These are phyloP conservation scores for Ustilago sp. DNA, from an alignment of 1,284 basidiomycete genomes.

Conservation along the genomic window DNA sequence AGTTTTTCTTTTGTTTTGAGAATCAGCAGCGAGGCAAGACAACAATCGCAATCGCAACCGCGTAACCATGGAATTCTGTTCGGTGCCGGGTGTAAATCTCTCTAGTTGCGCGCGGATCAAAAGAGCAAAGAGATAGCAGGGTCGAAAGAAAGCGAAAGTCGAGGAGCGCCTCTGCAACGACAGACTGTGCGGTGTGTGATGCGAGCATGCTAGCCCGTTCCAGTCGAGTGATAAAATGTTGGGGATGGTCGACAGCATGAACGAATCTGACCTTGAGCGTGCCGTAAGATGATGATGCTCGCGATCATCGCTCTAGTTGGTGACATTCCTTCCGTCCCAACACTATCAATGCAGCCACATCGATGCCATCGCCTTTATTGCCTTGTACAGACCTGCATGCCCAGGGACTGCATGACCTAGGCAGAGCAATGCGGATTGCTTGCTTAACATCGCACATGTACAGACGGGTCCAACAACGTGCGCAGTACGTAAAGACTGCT, in stretches of 20 bases:
- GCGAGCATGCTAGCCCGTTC: background rate
- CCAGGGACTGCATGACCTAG: too few relatives aligned
- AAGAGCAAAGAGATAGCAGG: background rate
- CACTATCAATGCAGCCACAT: background rate
- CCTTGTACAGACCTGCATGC: too few relatives aligned
- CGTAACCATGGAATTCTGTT: background rate
- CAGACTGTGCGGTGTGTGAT: background rate
- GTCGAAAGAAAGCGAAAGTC: background rate
- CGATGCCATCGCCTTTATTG: background rate
- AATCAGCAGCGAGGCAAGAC: background rate
- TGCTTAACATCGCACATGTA: too few relatives aligned
- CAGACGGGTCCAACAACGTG: too few relatives aligned
- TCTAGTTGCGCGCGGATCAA: background rate
- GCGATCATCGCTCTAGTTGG: too few relatives aligned
- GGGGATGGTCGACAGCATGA: background rate
- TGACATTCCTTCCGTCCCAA: background rate
- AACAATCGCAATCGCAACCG: constrained; percentile 3
- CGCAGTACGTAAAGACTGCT: too few relatives aligned
- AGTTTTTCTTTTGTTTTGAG: constrained; percentile 4
- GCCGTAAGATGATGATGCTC: too few relatives aligned
- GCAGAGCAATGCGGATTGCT: too few relatives aligned
- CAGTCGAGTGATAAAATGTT: background rate
- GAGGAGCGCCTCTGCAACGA: background rate
- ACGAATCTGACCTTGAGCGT: too few relatives aligned
- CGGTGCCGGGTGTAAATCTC: background rate